These are phyloP conservation scores for Talaromyces sp. DNA, from an alignment of 2,329 filamentous ascomycete species.

Conservation along the genomic window DNA sequence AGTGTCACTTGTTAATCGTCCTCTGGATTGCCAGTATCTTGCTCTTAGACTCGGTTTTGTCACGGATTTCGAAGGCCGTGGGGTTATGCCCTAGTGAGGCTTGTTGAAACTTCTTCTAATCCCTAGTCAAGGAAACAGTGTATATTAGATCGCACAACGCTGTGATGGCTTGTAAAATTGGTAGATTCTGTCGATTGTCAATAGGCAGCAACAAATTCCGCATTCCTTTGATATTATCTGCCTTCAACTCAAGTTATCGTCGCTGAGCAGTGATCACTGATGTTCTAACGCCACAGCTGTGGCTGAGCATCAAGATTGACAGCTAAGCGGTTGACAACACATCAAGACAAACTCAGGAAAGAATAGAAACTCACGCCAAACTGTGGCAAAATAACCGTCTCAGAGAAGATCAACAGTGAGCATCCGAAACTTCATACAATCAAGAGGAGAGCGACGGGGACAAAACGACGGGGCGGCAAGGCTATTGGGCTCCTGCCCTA, in stretches of 20 bases:
- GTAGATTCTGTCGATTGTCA: neutral
- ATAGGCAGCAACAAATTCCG: neutral
- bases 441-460: neutral
- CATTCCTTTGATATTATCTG: neutral
- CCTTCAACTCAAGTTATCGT: neutral
- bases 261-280: neutral
- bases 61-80: neutral
- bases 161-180: neutral
- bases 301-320: conserved; percentile 14
- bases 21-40: neutral
- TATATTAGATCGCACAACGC: neutral
- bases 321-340: conserved; percentile 13
- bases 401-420: neutral
- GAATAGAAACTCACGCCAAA: neutral
- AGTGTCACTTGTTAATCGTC: neutral
- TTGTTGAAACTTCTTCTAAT: neutral
- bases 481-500: conserved; percentile 1
- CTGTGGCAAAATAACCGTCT: neutral
- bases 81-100: conserved; percentile 8
- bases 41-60: neutral
- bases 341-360: neutral
- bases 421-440: neutral
- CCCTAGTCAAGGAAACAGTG: neutral
- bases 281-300: conserved; percentile 15
- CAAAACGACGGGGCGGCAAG: conserved; percentile 9